Evolutionary conservation across 1,284 basidiomycete genomes (phyloP).

Genomic region (Termitomyces sp.): DNA sequence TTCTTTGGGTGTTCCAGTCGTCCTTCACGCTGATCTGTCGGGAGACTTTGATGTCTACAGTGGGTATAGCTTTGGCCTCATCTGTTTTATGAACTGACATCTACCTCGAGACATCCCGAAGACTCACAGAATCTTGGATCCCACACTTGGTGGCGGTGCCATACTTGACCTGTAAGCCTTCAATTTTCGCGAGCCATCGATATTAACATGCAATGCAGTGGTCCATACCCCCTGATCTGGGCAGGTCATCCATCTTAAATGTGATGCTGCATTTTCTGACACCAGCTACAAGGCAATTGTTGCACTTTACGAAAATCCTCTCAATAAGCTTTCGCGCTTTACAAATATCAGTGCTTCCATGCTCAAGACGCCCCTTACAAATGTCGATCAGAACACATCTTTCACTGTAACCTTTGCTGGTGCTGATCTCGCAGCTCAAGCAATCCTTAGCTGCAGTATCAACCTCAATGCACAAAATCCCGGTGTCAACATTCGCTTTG

Average conservation of each 20-base stretch:
- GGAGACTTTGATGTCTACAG: conserved; percentile 67
- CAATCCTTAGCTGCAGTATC: conserved; percentile 61
- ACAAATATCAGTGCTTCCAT: conserved; percentile 55
- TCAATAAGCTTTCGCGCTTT: conserved; percentile 55
- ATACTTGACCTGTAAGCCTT: conserved; percentile 71
- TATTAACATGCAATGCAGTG: conserved; percentile 35
- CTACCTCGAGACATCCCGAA: conserved; percentile 48
- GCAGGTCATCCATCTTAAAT: conserved; percentile 27
- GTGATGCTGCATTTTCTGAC: neutral
- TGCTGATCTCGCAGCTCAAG: conserved; percentile 54
- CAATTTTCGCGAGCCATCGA: neutral
- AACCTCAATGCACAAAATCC: conserved; percentile 39
- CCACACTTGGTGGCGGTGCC: conserved; percentile 78
- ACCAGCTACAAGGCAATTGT: conserved; percentile 53
- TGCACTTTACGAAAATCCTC: conserved; percentile 74
- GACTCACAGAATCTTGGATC: conserved; percentile 77
- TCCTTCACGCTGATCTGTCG: conserved; percentile 72
- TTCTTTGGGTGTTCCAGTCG: conserved; percentile 55
- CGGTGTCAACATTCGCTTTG: conserved; percentile 62
- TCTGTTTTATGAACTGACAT: neutral
- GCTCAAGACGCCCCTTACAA: conserved; percentile 70
- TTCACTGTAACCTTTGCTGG: conserved; percentile 70
- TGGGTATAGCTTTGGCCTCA: conserved; percentile 31
- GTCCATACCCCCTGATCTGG: conserved; percentile 83
- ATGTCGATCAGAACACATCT: conserved; percentile 76